Percentiles rank a stretch among this genome's conserved stretches.
Conservation (phyloP, 192 early-diverging fungal species). For the Dissophora globulifera region DNA sequence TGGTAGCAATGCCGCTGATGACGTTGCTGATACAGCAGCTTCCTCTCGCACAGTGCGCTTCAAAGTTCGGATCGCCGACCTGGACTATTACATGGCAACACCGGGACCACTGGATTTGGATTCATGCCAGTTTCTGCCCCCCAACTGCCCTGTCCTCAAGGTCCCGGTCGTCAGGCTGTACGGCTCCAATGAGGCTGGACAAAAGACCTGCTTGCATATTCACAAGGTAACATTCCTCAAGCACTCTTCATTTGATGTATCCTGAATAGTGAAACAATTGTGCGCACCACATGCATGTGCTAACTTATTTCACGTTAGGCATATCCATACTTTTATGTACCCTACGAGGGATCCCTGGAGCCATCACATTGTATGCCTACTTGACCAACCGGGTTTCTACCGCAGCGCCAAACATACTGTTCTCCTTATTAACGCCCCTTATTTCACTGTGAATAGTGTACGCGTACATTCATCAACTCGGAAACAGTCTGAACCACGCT, state of each 20-base stretch:
- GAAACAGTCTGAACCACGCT: slow-evolving; percentile 78
- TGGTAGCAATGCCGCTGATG: background rate
- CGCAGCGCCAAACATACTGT: background rate
- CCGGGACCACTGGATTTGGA: slow-evolving; percentile 56
- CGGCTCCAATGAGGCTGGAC: slow-evolving; percentile 73
- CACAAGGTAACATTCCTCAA: too few relatives aligned
- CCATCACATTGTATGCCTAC: slow-evolving; percentile 27
- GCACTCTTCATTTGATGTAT: too few relatives aligned
- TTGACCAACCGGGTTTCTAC: too few relatives aligned
- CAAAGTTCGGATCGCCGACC: slow-evolving; percentile 67
- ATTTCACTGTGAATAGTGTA: slow-evolving; percentile 29
- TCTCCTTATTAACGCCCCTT: background rate
- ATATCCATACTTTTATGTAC: slow-evolving; percentile 87
- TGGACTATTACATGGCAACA: slow-evolving; percentile 70
- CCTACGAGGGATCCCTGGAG: slow-evolving; percentile 64
- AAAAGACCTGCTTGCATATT: slow-evolving; percentile 84
- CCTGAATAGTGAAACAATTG: too few relatives aligned
- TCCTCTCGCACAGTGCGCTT: slow-evolving; percentile 9
- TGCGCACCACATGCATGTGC: too few relatives aligned
- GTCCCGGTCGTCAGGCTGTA: slow-evolving; percentile 88
- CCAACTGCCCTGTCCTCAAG: slow-evolving; percentile 54
- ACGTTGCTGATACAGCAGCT: background rate
- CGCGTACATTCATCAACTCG: slow-evolving; percentile 64
- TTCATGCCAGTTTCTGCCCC: slow-evolving; percentile 48
- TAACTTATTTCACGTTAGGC: too few relatives aligned